Evolutionary conservation across 2,329 filamentous ascomycete genomes (phyloP).

Genomic region (Apiospora marii): DNA sequence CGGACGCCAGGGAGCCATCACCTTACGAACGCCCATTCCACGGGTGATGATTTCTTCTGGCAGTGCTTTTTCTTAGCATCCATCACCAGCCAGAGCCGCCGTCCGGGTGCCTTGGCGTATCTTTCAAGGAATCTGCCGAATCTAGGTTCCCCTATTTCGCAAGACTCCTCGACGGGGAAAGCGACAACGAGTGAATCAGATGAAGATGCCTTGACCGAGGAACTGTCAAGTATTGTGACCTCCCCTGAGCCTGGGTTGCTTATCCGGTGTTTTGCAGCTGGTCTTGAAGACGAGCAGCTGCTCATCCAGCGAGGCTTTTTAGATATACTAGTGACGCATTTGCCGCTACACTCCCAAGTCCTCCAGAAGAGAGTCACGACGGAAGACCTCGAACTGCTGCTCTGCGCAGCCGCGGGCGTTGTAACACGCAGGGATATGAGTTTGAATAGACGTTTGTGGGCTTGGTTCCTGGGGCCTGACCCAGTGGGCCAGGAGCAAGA

Average conservation of each 20-base stretch:
- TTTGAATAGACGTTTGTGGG: slow-evolving; percentile 92
- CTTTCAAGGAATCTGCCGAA: slow-evolving; percentile 80
- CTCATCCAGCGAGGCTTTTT: slow-evolving; percentile 94
- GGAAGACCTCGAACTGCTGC: slow-evolving; percentile 80
- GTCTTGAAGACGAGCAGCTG: slow-evolving; percentile 84
- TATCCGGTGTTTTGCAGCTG: slow-evolving; percentile 90
- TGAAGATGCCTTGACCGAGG: slow-evolving; percentile 55
- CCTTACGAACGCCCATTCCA: slow-evolving; percentile 60
- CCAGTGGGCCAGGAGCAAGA: slow-evolving; percentile 59
- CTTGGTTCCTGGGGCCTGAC: slow-evolving; percentile 90
- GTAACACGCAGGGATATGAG: slow-evolving; percentile 95
- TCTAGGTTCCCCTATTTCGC: slow-evolving; percentile 57
- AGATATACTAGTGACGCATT: slow-evolving; percentile 87
- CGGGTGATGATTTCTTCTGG: slow-evolving; percentile 91
- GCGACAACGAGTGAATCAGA: slow-evolving; percentile 45
- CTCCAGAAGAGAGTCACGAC: slow-evolving; percentile 77
- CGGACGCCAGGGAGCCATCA: slow-evolving; percentile 60
- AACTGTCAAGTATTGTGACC: slow-evolving; percentile 72
- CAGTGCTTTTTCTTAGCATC: slow-evolving; percentile 95
- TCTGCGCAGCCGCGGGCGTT: slow-evolving; percentile 85
- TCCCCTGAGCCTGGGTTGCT: slow-evolving; percentile 91
- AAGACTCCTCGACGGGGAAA: slow-evolving; percentile 43
- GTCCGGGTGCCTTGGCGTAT: slow-evolving; percentile 88
- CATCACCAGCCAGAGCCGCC: slow-evolving; percentile 85
- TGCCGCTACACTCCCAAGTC: slow-evolving; percentile 84